Percentiles rank a stretch among this genome's conserved stretches.
phyloP scores from a whole-genome alignment of 164 flowering plant species.

The Macadamia integrifolia region DNA sequence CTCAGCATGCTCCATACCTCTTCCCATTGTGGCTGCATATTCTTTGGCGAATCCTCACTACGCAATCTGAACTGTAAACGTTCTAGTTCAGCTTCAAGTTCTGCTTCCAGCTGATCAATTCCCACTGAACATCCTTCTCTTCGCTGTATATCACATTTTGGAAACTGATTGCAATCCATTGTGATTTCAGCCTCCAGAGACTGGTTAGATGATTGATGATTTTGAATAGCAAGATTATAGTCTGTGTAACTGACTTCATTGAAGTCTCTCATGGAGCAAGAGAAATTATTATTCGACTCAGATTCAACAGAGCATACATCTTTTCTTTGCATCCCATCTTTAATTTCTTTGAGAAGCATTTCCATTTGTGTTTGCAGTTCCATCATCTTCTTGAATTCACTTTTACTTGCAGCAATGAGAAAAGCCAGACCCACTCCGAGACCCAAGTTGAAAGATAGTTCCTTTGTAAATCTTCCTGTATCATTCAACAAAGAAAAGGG shows the following conservation, averaged over 20 bases:
- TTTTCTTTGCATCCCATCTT: conserved; percentile 28
- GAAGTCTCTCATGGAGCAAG: conserved; percentile 21
- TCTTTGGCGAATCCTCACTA: conserved; percentile 12
- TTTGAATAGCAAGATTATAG: conserved; percentile 13
- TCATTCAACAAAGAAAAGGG: neutral
- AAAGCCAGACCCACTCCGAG: conserved; percentile 46
- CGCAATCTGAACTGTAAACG: conserved; percentile 45
- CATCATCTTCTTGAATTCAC: conserved; percentile 45
- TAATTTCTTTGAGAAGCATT: conserved; percentile 32
- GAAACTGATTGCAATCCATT: conserved; percentile 4
- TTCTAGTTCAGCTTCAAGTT: conserved; percentile 62
- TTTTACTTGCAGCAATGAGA: conserved; percentile 43
- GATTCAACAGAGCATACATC: conserved; percentile 13
- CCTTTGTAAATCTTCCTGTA: conserved; percentile 28
- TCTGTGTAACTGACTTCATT: conserved; percentile 14
- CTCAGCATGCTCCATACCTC: conserved; percentile 26
- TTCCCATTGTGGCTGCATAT: conserved; percentile 14
- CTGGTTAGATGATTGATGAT: conserved; percentile 5
- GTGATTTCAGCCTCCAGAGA: conserved; percentile 1
- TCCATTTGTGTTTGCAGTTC: conserved; percentile 50
- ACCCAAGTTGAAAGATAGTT: conserved; percentile 40
- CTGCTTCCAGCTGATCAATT: conserved; percentile 49
- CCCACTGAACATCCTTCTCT: conserved; percentile 22
- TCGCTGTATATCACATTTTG: conserved; percentile 3
- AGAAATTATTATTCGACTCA: conserved; percentile 4